Evolutionary conservation across 495 filamentous ascomycete species (phyloP), one percentile per base, ranked within the genome.

Genomic region (Hyphodiscus hymeniophilus): DNA sequence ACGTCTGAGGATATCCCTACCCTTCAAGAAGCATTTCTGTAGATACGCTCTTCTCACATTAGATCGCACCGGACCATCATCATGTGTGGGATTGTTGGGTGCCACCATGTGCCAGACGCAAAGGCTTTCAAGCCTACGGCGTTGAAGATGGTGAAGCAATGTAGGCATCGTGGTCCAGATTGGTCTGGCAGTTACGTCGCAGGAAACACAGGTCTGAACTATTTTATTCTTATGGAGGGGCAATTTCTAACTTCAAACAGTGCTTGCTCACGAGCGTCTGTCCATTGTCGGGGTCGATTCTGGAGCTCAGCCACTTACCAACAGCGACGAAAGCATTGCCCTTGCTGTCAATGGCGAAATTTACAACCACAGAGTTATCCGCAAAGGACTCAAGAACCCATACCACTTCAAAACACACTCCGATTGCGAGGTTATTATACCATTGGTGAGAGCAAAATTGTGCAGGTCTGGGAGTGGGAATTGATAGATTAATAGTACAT

Each of bases 261-360:
- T 98, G 68, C 82, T 98, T 55, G 89, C 88, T 49, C 92, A 98
- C 75, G 92, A 98, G 67, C 84, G 92, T 69, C 71, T 98, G 70
- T 89, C 86, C 64, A 96, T 98, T 66, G 92, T 98, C 63, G 92
- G 92, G 65, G 87, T 98, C 65, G 92, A 95, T 68, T 86, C 81
- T 59, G 92, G 92, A 60, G 92, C 92, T 32, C 92, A 98, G 68
- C 92, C 92, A 42, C 77, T 98, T 38, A 81, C 92, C 66, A 97
- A 86, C 73, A 81, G 89, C 44, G 90, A 95, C 61, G 84, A 79
- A 45, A 84, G 77, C 51, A 81, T 98, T 54, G 81, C 89, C 48
- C 78, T 98, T 41, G 92, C 92, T 49, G 92, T 96, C 81, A 98
- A 98, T 68, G 92, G 92, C 68, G 92, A 98, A 68, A 98, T 98